Base-by-base conservation (phyloP, 768 basidiomycete genomes). In the Lactarius vividus region DNA sequence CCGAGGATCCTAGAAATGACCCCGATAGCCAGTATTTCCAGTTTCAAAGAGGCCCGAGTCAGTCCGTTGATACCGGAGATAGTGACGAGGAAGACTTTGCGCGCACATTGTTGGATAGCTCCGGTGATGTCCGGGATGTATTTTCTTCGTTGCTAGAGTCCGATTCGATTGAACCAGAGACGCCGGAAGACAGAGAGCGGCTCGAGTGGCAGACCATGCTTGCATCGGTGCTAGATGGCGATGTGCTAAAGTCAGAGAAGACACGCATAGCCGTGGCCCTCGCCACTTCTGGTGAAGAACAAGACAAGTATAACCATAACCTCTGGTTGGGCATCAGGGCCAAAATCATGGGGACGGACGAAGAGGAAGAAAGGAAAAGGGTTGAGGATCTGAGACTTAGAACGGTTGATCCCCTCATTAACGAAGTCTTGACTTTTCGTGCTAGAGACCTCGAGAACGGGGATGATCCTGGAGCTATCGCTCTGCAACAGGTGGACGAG, bases 151-250 rank as follows among this genome's bases (percentile, higher is more conserved):
- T 83, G 63, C 78, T 85, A 37, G 88, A 91, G 71, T 78, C 84
- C 6, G 88, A 90, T 69, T 80, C 83, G 56, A 82, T 84, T 59
- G 82, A 87, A 64, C 87, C 89, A 29, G 84, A 85, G 49, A 88
- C 90, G 2, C 79, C 82, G 61, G 86, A 91, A 71, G 90, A 94
- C 73, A 82, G 85, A 67, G 91, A 94, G 71, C 82, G 96, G 31
- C 76, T 96, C 57, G 95, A 97, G 76, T 98, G 97, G 97, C 94
- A 96, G 76, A 89, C 89, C 20, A 90, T 98, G 87, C 85, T 98
- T 37, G 86, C 92, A 15, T 96, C 95, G 35, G 96, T 98, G 29
- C 82, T 99, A 55, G 86, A 86, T 35, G 96, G 97, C 11, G 96
- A 98, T 72, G 94, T 99, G 13, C 85, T 99, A 69, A 93, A 90